Conservation (phyloP, 345 rosid genomes). For the Eucalyptus guilfoylei region DNA sequence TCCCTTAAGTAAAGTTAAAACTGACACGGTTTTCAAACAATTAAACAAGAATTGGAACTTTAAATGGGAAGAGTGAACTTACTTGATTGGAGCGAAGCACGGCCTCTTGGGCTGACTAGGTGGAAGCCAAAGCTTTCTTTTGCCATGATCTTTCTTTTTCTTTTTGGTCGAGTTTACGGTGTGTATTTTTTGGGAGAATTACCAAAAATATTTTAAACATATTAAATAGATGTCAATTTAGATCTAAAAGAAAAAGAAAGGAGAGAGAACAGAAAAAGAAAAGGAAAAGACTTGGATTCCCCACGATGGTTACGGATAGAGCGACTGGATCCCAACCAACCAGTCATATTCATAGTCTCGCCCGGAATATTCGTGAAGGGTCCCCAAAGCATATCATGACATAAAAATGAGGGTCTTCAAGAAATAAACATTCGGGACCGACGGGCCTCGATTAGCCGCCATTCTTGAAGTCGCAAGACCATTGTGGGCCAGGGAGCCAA, state of each 20-base stretch:
- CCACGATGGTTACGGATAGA: too few species aligned
- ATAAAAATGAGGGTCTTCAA: neutral
- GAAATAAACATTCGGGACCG: neutral
- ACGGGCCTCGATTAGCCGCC: too few species aligned
- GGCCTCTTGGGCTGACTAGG: neutral
- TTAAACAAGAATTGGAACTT: neutral
- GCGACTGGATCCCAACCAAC: too few species aligned
- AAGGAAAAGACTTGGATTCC: too few species aligned
- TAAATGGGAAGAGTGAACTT: neutral
- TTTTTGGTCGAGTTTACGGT: neutral
- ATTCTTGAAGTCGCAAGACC: too few species aligned
- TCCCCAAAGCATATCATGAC: neutral
- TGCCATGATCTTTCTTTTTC: fast-evolving
- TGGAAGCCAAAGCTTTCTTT: neutral
- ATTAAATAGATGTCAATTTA: fast-evolving
- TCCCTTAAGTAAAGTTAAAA: neutral
- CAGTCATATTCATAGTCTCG: too few species aligned
- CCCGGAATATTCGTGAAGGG: neutral
- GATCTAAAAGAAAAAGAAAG: too few species aligned
- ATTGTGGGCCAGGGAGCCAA: too few species aligned
- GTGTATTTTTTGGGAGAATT: neutral
- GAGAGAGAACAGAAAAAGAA: too few species aligned
- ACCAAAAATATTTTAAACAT: too few species aligned
- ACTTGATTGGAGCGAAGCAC: neutral
- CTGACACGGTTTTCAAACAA: neutral